Evolutionary conservation across 306 rosid genomes (phyloP).

Genomic region (Abrus precatorius): DNA sequence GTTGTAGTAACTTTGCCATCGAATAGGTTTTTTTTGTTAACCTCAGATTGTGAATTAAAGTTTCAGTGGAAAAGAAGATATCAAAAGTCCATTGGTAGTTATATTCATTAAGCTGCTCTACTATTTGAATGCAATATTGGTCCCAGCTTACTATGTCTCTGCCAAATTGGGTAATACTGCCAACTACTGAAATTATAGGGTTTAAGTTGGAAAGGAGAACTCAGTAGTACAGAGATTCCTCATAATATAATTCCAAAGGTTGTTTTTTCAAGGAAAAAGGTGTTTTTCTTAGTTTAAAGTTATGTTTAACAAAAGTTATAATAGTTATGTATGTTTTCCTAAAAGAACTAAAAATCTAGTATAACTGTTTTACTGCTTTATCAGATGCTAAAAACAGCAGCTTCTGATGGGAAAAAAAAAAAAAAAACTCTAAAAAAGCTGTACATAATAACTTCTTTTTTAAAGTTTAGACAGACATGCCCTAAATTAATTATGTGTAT

Average conservation of each 20-base stretch:
- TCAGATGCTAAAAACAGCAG: background rate
- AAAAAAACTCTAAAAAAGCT: background rate
- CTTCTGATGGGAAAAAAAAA: background rate
- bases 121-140: constrained; percentile 26
- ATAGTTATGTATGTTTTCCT: background rate
- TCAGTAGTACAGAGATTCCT: background rate
- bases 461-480: too few relatives aligned
- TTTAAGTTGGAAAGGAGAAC: background rate
- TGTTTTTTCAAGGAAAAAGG: too few relatives aligned
- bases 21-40: background rate
- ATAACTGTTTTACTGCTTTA: background rate
- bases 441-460: too few relatives aligned
- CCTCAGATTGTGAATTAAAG: background rate
- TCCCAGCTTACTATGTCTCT: background rate
- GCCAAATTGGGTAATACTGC: background rate
- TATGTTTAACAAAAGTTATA: too few relatives aligned
- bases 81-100: constrained; percentile 20
- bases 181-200: background rate
- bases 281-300: too few relatives aligned
- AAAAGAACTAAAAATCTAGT: background rate
- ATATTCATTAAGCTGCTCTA: constrained; percentile 9
- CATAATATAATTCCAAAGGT: background rate
- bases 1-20: background rate
- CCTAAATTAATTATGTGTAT: too few relatives aligned
- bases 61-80: background rate